Percentiles rank a stretch among this genome's conserved stretches.
Evolutionary conservation across 331 rosid species (phyloP).

Genomic region (Malus hybrid): DNA sequence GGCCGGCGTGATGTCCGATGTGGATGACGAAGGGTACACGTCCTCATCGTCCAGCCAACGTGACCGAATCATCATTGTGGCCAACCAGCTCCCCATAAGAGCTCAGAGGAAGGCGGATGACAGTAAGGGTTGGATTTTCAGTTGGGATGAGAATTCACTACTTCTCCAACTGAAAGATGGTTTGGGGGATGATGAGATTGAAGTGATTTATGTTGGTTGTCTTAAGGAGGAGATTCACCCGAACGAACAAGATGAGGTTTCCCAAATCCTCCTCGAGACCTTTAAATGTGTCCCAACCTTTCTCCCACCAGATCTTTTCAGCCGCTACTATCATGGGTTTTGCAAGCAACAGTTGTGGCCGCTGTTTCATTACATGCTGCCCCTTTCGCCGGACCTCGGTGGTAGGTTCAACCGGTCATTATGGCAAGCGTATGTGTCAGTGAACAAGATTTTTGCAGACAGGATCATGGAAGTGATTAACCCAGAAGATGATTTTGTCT

Average conservation of each 20-base stretch:
- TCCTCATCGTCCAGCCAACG: constrained; percentile 40
- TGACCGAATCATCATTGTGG: constrained; percentile 65
- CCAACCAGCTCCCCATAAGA: constrained; percentile 65
- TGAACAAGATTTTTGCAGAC: constrained; percentile 69
- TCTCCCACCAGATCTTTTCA: constrained; percentile 49
- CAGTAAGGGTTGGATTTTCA: constrained; percentile 49
- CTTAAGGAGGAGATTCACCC: constrained; percentile 58
- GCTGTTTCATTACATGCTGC: constrained; percentile 68
- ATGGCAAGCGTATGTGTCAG: constrained; percentile 74
- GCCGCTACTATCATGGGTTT: constrained; percentile 63
- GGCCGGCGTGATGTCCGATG: constrained; percentile 52
- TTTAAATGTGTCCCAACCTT: constrained; percentile 61
- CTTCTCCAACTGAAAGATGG: constrained; percentile 67
- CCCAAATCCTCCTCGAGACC: constrained; percentile 44
- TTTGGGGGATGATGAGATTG: constrained; percentile 60
- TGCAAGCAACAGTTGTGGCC: constrained; percentile 81
- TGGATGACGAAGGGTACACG: constrained; percentile 44
- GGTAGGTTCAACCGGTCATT: constrained; percentile 56
- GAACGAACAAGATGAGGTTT: constrained; percentile 70
- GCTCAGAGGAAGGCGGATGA: constrained; percentile 41
- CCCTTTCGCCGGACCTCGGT: constrained; percentile 67
- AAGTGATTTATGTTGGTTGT: constrained; percentile 61
- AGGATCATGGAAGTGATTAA: constrained; percentile 74
- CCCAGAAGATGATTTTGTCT: constrained; percentile 65
- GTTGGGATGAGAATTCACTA: constrained; percentile 68